Conservation (phyloP, 208 protist genomes). For the Leishmania mexicana region DNA sequence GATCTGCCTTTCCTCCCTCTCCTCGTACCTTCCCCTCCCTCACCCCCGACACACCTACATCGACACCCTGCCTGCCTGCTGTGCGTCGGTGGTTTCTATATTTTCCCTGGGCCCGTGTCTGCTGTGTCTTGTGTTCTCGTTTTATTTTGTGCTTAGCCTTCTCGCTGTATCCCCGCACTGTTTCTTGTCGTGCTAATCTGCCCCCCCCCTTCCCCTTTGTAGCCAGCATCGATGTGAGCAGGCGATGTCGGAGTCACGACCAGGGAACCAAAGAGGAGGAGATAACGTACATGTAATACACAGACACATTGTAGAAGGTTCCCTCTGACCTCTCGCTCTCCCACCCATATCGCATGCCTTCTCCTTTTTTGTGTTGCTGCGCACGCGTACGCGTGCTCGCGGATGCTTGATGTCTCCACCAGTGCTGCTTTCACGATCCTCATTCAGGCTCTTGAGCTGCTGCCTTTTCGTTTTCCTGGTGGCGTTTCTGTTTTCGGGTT, state of each 20-base stretch:
- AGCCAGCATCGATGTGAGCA: neutral
- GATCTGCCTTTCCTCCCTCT: neutral
- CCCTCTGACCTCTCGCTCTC: neutral
- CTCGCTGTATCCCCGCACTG: neutral
- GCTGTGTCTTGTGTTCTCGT: neutral
- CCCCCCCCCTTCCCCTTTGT: neutral
- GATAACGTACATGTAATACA: neutral
- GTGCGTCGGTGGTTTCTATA: neutral
- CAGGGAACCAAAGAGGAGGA: neutral
- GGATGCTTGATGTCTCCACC: neutral
- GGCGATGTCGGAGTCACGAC: neutral
- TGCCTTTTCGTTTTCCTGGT: neutral
- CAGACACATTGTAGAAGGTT: neutral
- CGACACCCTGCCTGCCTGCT: neutral
- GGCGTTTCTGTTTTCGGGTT: neutral
- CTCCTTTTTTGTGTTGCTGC: too few relatives aligned
- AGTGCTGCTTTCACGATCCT: neutral
- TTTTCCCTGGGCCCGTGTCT: neutral
- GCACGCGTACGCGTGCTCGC: neutral
- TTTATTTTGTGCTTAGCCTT: neutral
- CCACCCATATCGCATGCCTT: neutral
- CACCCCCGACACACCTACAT: neutral
- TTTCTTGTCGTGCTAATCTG: neutral
- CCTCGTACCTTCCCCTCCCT: neutral
- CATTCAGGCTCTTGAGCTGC: neutral